Evolutionary conservation across 139 green algal genomes (phyloP).

Genomic region (Pseudopediastrum boryanum): DNA sequence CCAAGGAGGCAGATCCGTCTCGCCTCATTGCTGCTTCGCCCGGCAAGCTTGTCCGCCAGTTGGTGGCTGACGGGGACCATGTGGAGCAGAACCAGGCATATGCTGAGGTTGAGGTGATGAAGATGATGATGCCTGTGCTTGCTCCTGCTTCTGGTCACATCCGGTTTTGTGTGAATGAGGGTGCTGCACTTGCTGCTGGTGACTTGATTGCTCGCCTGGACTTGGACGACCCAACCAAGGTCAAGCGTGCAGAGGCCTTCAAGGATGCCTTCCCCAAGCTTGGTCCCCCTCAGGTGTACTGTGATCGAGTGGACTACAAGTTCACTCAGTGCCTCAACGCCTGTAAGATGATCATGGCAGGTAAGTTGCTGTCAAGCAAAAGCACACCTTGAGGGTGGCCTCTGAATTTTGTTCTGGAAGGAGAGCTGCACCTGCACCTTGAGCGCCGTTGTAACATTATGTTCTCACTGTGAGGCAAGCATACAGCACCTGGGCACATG

Average conservation of each 20-base stretch:
- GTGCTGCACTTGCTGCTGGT: slow-evolving; percentile 69
- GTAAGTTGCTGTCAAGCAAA: no score
- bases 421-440: no score
- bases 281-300: slow-evolving; percentile 57
- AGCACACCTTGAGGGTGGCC: no score
- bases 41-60: slow-evolving; percentile 85
- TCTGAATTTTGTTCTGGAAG: no score
- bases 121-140: slow-evolving; percentile 92
- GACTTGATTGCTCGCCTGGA: slow-evolving; percentile 85
- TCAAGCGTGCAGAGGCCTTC: slow-evolving; percentile 59
- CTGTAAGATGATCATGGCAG: slow-evolving; percentile 70
- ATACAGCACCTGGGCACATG: no score
- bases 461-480: no score
- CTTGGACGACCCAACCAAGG: slow-evolving; percentile 50
- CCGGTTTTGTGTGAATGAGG: slow-evolving; percentile 78
- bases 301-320: slow-evolving; percentile 46
- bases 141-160: slow-evolving; percentile 74
- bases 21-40: slow-evolving; percentile 64
- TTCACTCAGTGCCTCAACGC: slow-evolving; percentile 62
- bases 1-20: slow-evolving; percentile 81
- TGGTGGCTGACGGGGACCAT: slow-evolving; percentile 74
- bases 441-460: no score
- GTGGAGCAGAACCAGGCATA: slow-evolving; percentile 77
- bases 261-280: slow-evolving; percentile 73
- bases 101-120: slow-evolving; percentile 91